Evolutionary conservation across 1,284 basidiomycete genomes (phyloP).

Genomic region (Papiliotrema flavescens): DNA sequence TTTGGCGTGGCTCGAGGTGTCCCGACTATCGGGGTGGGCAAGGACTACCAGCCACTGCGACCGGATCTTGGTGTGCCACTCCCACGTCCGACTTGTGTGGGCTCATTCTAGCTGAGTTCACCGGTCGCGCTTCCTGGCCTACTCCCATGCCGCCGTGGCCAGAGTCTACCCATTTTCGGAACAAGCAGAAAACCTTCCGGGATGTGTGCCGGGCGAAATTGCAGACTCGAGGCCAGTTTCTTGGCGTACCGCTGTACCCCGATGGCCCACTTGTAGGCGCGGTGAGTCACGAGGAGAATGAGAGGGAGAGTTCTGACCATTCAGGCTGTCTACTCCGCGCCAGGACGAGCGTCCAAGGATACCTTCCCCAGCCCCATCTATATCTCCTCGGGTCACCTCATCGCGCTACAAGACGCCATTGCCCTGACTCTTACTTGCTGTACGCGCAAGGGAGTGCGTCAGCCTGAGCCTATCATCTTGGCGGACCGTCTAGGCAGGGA

Average conservation of each 20-base stretch:
- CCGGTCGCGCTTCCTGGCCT: neutral
- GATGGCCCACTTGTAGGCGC: conserved; percentile 1
- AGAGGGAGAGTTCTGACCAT: neutral
- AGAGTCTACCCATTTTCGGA: neutral
- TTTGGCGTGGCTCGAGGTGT: conserved; percentile 2
- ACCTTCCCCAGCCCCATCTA: neutral
- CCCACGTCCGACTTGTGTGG: neutral
- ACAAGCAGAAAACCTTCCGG: neutral
- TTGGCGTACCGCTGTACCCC: neutral
- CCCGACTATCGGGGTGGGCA: conserved; percentile 1
- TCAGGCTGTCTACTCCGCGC: neutral
- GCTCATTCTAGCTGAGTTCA: neutral
- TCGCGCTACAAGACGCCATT: neutral
- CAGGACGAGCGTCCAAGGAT: neutral
- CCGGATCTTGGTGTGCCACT: conserved; percentile 1
- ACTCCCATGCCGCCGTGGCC: conserved; percentile 1
- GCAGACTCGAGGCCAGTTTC: neutral
- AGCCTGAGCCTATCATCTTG: neutral
- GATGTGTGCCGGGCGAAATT: neutral
- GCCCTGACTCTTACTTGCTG: conserved; percentile 1
- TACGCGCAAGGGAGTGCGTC: neutral
- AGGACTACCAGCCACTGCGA: conserved; percentile 5
- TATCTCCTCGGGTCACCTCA: neutral
- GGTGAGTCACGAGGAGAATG: neutral
- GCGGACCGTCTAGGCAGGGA: neutral